These are phyloP conservation scores for Aspergillus thermomutatus DNA, from an alignment of 2,329 filamentous ascomycete genomes.

Conservation along the genomic window DNA sequence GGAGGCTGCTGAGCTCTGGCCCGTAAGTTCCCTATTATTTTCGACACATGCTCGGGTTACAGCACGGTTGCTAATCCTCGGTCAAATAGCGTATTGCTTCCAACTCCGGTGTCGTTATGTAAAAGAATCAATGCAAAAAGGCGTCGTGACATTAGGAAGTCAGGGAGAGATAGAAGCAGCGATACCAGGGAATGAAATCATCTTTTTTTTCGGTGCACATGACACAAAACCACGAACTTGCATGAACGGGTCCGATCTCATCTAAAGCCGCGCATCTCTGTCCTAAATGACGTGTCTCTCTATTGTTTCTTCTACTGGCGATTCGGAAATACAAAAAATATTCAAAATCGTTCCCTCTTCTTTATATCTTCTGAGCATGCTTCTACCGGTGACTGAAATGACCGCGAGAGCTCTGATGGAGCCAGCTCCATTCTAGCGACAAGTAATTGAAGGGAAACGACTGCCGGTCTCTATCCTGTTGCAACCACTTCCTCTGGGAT, in stretches of 20 bases:
- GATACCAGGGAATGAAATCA: conserved; percentile 5
- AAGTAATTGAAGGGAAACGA: background rate
- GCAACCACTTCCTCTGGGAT: background rate
- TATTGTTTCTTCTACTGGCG: conserved; percentile 5
- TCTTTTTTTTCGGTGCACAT: conserved; percentile 19
- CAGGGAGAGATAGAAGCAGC: conserved; percentile 12
- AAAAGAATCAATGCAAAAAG: conserved; percentile 48
- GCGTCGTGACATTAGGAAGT: conserved; percentile 9
- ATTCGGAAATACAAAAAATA: conserved; percentile 9
- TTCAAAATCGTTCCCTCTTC: background rate
- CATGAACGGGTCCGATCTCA: background rate
- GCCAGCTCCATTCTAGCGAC: background rate
- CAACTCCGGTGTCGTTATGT: conserved; percentile 99
- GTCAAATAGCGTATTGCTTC: conserved; percentile 82
- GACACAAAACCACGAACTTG: conserved; percentile 2
- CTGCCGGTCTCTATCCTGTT: background rate
- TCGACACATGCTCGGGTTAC: background rate
- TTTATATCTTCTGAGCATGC: background rate
- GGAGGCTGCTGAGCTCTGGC: conserved; percentile 99
- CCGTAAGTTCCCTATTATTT: conserved; percentile 60
- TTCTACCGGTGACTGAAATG: background rate
- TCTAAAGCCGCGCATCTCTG: conserved; percentile 1
- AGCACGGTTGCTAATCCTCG: background rate
- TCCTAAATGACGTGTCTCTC: background rate
- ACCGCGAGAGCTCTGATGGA: background rate